These are phyloP conservation scores for Populus simonii DNA, from an alignment of 345 rosid species.

Conservation along the genomic window DNA sequence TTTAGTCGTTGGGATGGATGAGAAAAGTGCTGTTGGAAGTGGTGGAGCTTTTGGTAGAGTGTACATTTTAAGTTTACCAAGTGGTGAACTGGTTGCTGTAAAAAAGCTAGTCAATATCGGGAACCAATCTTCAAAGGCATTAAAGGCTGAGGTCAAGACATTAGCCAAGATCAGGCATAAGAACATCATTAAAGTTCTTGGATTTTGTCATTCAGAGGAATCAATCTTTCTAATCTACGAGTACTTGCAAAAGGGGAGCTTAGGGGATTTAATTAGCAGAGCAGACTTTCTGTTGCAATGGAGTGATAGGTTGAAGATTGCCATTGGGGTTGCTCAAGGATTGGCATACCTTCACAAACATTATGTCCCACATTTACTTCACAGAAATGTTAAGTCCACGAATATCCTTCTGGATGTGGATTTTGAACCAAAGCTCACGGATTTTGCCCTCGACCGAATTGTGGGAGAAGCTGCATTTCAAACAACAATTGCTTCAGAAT, in stretches of 20 bases:
- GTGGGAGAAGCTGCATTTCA: conserved; percentile 80
- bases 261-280: conserved; percentile 56
- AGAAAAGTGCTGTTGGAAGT: conserved; percentile 53
- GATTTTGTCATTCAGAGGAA: conserved; percentile 75
- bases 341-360: conserved; percentile 76
- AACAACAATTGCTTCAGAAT: conserved; percentile 52
- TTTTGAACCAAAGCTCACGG: conserved; percentile 72
- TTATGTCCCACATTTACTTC: conserved; percentile 70
- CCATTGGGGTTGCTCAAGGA: conserved; percentile 80
- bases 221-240: conserved; percentile 73
- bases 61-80: conserved; percentile 56
- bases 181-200: conserved; percentile 71
- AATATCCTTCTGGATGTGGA: conserved; percentile 75
- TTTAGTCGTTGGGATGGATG: conserved; percentile 59
- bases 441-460: conserved; percentile 70
- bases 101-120: conserved; percentile 69
- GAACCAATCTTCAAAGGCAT: conserved; percentile 53
- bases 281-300: conserved; percentile 57
- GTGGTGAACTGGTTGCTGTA: conserved; percentile 73
- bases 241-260: conserved; percentile 64
- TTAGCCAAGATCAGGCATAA: conserved; percentile 80
- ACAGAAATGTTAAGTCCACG: conserved; percentile 69
- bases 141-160: conserved; percentile 79
- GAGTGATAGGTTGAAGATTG: conserved; percentile 73
- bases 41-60: conserved; percentile 67